phyloP scores from a whole-genome alignment of 495 filamentous ascomycete species.

The Darksidea phi region DNA sequence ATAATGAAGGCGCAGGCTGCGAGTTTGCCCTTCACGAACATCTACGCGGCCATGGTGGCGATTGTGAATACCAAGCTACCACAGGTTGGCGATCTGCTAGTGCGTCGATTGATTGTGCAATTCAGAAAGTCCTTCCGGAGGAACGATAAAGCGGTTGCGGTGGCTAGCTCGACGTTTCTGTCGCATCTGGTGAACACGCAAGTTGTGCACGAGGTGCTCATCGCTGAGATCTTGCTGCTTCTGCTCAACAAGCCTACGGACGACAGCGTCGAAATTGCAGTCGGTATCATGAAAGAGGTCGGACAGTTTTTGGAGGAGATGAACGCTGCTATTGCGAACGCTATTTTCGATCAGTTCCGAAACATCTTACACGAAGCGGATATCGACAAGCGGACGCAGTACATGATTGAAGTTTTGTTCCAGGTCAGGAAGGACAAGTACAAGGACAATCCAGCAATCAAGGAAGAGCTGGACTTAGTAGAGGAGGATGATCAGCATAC shows the following conservation, averaged over 20 bases:
- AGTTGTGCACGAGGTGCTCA: slow-evolving; percentile 89
- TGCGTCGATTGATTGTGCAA: slow-evolving; percentile 82
- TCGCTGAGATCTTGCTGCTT: slow-evolving; percentile 84
- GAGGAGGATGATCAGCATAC: slow-evolving; percentile 98
- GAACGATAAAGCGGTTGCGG: slow-evolving; percentile 93
- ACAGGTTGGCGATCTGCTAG: slow-evolving; percentile 84
- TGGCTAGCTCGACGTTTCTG: slow-evolving; percentile 88
- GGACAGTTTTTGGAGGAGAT: slow-evolving; percentile 94
- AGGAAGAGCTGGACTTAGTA: slow-evolving; percentile 89
- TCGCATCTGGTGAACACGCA: slow-evolving; percentile 94
- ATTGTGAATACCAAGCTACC: slow-evolving; percentile 98
- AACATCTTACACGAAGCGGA: slow-evolving; percentile 93
- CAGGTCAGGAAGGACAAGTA: slow-evolving; percentile 94
- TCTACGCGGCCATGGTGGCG: slow-evolving; percentile 90
- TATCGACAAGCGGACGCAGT: slow-evolving; percentile 94
- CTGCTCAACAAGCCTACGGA: slow-evolving; percentile 93
- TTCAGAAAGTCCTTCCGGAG: slow-evolving; percentile 95
- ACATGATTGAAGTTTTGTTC: slow-evolving; percentile 98
- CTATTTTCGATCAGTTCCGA: slow-evolving; percentile 92
- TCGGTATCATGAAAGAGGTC: slow-evolving; percentile 84
- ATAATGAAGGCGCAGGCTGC: slow-evolving; percentile 97
- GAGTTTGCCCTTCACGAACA: slow-evolving; percentile 93
- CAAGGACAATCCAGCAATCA: slow-evolving; percentile 88
- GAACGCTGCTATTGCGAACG: slow-evolving; percentile 77
- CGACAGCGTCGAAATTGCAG: slow-evolving; percentile 96